Evolutionary conservation across 164 flowering plant species (phyloP), one percentile per base, ranked within the genome.

Genomic region (Sextonia rubra): DNA sequence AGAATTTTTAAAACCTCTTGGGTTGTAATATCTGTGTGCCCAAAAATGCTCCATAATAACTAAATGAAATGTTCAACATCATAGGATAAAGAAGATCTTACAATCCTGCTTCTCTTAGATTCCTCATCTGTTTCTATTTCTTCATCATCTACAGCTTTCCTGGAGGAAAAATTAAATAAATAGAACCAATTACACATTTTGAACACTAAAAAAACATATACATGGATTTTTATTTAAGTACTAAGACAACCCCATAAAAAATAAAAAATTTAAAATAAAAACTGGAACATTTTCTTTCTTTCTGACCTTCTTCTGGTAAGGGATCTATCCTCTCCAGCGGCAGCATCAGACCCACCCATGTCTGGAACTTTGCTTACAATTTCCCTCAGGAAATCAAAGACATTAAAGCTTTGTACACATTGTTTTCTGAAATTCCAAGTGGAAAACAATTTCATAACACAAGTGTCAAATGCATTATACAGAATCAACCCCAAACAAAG

Each of bases 321-420:
- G 60, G 77, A 25, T 72, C 86, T 82, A 68, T 90, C 90, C 60
- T 91, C 99, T 62, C 80, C 86, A 71, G 84, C 81, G 70, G 85
- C 81, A 71, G 85, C 82, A 79, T 93, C 93, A 49, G 97, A 84
- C 73, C 87, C 86, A 73, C 95, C 88, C 82, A 91, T 84, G 75
- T 93, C 99, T 32, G 99, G 99, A 78, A 96, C 99, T 79, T 87
- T 89, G 82, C 88, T 87, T 66, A 96, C 99, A 74, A 91, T 87
- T 60, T 92, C 99, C 78, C 82, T 87, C 82, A 96, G 89, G 78
- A 96, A 96, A 81, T 96, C 99, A 80, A 89, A 96, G 61, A 93
- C 97, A 73, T 86, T 93, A 70, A 86, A 89, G 79, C 91, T 90
- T 25, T 96, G 94, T 18, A 96, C 97, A 80, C 99, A 96, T 74